These are phyloP conservation scores for Saccharomyces mikatae DNA, from an alignment of 805 yeast species.

Conservation along the genomic window DNA sequence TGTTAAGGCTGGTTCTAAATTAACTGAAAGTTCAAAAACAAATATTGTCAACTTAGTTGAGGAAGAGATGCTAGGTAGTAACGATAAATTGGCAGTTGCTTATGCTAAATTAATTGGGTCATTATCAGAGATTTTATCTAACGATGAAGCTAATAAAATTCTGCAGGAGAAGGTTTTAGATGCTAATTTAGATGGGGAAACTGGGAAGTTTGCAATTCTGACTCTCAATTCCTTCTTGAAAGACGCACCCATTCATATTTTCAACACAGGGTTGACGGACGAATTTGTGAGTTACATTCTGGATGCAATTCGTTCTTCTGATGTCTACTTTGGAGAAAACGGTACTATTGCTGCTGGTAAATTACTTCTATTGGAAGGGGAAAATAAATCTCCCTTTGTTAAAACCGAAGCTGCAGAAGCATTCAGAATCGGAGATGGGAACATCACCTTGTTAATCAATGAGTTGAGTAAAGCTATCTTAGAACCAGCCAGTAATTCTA, in stretches of 20 bases:
- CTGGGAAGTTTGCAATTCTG: conserved; percentile 57
- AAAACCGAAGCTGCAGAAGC: conserved; percentile 22
- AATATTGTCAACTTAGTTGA: conserved; percentile 67
- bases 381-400: conserved; percentile 31
- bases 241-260: conserved; percentile 62
- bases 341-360: conserved; percentile 79
- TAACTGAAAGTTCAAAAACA: conserved; percentile 65
- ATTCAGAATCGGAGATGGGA: conserved; percentile 38
- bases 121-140: conserved; percentile 55
- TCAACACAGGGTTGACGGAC: conserved; percentile 41
- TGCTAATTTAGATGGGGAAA: conserved; percentile 34
- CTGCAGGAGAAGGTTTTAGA: conserved; percentile 51
- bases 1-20: conserved; percentile 64
- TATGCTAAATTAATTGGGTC: conserved; percentile 77
- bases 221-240: conserved; percentile 73
- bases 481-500: conserved; percentile 52
- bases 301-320: conserved; percentile 33
- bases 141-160: conserved; percentile 56
- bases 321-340: conserved; percentile 59
- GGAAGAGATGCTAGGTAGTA: conserved; percentile 48
- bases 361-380: conserved; percentile 47
- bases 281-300: conserved; percentile 45
- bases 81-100: conserved; percentile 60
- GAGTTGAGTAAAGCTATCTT: conserved; percentile 43
- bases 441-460: conserved; percentile 36